A percentile compares a stretch with the other conserved stretches of the same genome.
Evolutionary conservation across 2,329 filamentous ascomycete genomes (phyloP).

Genomic region (Aspergillus sp.): DNA sequence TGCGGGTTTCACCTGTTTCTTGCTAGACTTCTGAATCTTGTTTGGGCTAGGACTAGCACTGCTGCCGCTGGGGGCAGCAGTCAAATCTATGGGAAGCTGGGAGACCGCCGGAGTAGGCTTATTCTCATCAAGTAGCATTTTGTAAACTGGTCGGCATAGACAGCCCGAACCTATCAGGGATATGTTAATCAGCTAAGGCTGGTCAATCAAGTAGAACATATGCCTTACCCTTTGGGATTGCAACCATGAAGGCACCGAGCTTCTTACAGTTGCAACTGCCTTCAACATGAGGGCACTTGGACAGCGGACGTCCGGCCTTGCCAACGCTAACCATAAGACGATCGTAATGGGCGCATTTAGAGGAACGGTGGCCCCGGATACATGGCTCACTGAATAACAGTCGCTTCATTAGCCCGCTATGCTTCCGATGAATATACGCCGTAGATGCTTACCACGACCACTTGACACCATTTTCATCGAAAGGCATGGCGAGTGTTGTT

Average conservation of each 20-base stretch:
- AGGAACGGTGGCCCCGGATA: slow-evolving; percentile 50
- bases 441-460: slow-evolving; percentile 44
- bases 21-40: slow-evolving; percentile 38
- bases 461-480: slow-evolving; percentile 46
- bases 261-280: slow-evolving; percentile 44
- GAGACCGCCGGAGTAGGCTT: slow-evolving; percentile 20
- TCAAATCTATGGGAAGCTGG: slow-evolving; percentile 4
- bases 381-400: slow-evolving; percentile 43
- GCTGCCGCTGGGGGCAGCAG: slow-evolving; percentile 14
- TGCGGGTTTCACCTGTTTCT: slow-evolving; percentile 33
- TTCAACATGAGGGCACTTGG: slow-evolving; percentile 49
- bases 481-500: slow-evolving; percentile 35
- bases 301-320: slow-evolving; percentile 48
- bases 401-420: not conserved
- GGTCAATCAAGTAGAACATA: not conserved
- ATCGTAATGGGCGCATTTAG: slow-evolving; percentile 51
- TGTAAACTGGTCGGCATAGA: slow-evolving; percentile 43
- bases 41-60: slow-evolving; percentile 25
- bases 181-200: slow-evolving; percentile 12
- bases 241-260: slow-evolving; percentile 45
- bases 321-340: slow-evolving; percentile 52
- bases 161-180: slow-evolving; percentile 36
- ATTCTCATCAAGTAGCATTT: slow-evolving; percentile 30
- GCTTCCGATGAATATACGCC: not conserved
- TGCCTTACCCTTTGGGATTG: slow-evolving; percentile 43